Evolutionary conservation across 768 basidiomycete genomes (phyloP), one percentile per base, ranked within the genome.

Genomic region (Boletus vinaceobasis): DNA sequence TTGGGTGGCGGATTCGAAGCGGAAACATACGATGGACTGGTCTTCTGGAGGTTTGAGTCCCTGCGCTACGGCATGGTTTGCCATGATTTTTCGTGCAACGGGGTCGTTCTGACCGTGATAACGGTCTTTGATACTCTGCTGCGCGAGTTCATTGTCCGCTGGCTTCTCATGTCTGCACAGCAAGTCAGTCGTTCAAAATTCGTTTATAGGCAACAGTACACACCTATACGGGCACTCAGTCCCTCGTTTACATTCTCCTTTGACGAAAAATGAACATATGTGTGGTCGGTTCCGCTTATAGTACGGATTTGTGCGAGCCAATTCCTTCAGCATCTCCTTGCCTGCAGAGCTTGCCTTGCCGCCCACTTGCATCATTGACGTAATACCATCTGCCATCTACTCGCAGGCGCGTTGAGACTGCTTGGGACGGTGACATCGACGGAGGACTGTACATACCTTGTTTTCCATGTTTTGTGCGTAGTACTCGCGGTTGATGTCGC

Each of bases 211-310:
- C 15, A 9, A 42, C 2, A 6, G 6, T 13, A 71, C 78, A 52
- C 53, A 84, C 85, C 86, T 72, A 71, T 93, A 98, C 2, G 97
- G 97, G 69, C 97, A 99, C 56, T 96, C 93, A 14, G 75, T 73
- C 7, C 97, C 97, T 40, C 97, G 84, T 38, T 79, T 92, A 70
- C 97, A 99, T 52, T 95, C 90, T 0, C 97, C 97, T 73, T 98
- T 99, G 47, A 81, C 86, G 67, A 87, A 98, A 80, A 98, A 98
- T 2, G 90, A 92, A 71, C 97, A 99, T 14, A 97, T 67, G 60
- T 98, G 90, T 43, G 97, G 93, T 52, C 89, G 77, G 73, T 98
- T 99, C 53, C 96, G 86, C 73, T 98, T 97, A 76, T 98, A 98
- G 70, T 93, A 93, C 0, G 97, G 97, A 64, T 98, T 96, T 31